Evolutionary conservation across 108 stramenopile genomes (phyloP).

Genomic region (Asterionellopsis glacialis): DNA sequence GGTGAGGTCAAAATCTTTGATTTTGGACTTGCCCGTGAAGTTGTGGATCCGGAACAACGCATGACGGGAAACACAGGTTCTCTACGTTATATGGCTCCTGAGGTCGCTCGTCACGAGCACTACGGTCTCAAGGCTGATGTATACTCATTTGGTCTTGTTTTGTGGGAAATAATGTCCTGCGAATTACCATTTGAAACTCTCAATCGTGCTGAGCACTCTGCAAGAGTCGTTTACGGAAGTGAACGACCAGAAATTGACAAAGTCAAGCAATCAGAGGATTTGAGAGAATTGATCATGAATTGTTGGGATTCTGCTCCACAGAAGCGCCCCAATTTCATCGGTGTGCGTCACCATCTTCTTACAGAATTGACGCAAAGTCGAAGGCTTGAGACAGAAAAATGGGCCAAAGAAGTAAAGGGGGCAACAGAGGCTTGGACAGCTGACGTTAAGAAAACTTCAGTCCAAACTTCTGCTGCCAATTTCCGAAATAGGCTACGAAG

Average conservation of each 20-base stretch:
- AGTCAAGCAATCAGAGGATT: neutral
- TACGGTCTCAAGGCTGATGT: constrained; percentile 43
- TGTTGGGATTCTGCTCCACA: constrained; percentile 22
- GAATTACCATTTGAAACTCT: constrained; percentile 4
- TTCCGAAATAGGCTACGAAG: too few species aligned
- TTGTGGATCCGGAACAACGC: constrained; percentile 31
- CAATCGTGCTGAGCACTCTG: neutral
- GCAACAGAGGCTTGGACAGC: too few species aligned
- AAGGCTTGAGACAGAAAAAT: neutral
- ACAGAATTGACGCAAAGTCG: constrained; percentile 1
- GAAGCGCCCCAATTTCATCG: constrained; percentile 17
- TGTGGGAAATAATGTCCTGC: constrained; percentile 36
- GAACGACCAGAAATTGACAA: constrained; percentile 1
- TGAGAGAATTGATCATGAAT: constrained; percentile 10
- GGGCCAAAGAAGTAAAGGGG: too few species aligned
- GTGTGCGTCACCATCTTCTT: neutral
- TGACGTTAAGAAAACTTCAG: too few species aligned
- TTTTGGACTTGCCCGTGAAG: constrained; percentile 55
- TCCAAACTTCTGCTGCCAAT: too few species aligned
- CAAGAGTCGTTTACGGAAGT: neutral
- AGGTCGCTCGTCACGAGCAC: constrained; percentile 1
- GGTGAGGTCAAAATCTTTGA: constrained; percentile 51
- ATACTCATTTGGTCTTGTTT: constrained; percentile 43
- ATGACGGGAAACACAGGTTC: constrained; percentile 77
- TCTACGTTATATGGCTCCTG: constrained; percentile 65